phyloP scores from a whole-genome alignment of 163 green algal species.

The Chlorella variabilis region DNA sequence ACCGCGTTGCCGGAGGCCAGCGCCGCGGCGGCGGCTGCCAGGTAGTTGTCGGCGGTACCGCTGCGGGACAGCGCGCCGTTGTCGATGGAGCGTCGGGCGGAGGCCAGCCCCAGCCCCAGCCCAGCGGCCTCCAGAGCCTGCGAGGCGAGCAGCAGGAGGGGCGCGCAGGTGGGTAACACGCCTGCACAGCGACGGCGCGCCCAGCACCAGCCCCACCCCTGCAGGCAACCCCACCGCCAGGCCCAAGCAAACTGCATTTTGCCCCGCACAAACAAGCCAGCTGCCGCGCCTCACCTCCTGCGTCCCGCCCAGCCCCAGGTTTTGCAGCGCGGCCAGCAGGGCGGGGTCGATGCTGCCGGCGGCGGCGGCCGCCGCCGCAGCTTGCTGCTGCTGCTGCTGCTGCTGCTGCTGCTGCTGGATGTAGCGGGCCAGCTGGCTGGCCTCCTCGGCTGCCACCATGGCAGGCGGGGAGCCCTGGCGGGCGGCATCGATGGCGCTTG shows the following conservation, averaged over 20 bases:
- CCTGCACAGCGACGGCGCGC: too few species aligned
- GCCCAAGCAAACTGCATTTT: too few species aligned
- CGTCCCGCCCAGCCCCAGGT: conserved; percentile 14
- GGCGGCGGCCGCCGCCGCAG: not conserved
- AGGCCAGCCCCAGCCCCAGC: not conserved
- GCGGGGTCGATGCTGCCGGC: conserved; percentile 23
- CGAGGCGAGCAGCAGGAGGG: too few species aligned
- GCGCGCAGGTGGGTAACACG: too few species aligned
- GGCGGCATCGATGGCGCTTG: not conserved
- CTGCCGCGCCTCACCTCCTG: not conserved
- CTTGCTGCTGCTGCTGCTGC: conserved; percentile 11
- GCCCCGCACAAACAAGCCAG: too few species aligned
- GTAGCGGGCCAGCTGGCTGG: conserved; percentile 8
- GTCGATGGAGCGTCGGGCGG: conserved; percentile 34
- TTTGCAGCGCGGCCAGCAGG: conserved; percentile 41
- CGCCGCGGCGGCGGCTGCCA: conserved; percentile 24
- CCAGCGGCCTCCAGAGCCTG: not conserved
- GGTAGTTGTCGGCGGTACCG: conserved; percentile 7
- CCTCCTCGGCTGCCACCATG: not conserved
- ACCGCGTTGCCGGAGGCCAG: conserved; percentile 2
- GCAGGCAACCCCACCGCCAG: too few species aligned
- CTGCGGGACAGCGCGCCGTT: conserved; percentile 14
- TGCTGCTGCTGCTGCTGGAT: conserved; percentile 12
- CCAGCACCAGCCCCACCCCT: too few species aligned
- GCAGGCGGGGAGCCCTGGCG: conserved; percentile 5